Evolutionary conservation across 108 stramenopile genomes (phyloP).

Genomic region (Cyclotella atomus): DNA sequence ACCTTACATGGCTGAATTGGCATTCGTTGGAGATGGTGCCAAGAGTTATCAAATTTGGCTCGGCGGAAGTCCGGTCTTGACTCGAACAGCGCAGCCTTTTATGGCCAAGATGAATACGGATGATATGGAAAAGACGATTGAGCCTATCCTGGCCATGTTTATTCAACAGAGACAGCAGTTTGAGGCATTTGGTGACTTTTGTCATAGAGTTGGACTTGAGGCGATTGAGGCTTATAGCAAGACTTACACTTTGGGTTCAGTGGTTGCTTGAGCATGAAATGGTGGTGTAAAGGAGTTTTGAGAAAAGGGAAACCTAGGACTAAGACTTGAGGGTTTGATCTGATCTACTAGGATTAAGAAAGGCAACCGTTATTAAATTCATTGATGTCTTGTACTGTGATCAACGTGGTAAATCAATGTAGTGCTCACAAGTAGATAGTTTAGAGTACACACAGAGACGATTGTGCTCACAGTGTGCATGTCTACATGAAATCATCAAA

Average conservation of each 20-base stretch:
- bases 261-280: constrained; percentile 33
- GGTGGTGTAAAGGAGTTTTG: too few species aligned
- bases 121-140: constrained; percentile 82
- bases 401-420: too few species aligned
- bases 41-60: constrained; percentile 96
- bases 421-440: too few species aligned
- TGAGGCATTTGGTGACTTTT: constrained; percentile 95
- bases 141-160: constrained; percentile 92
- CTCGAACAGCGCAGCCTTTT: constrained; percentile 90
- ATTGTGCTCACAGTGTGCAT: too few species aligned
- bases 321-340: background rate
- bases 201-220: constrained; percentile 82
- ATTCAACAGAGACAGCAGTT: constrained; percentile 76
- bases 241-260: constrained; percentile 48
- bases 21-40: constrained; percentile 96
- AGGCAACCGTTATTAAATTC: background rate
- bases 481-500: constrained; percentile 34
- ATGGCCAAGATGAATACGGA: constrained; percentile 86
- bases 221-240: constrained; percentile 71
- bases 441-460: too few species aligned
- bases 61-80: constrained; percentile 94
- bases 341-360: background rate
- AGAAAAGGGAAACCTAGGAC: too few species aligned
- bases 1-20: constrained; percentile 99
- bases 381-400: too few species aligned